Percentiles rank a stretch among this genome's conserved stretches.
Evolutionary conservation across 139 green algal species (phyloP).

Genomic region (Chlorella sp.): DNA sequence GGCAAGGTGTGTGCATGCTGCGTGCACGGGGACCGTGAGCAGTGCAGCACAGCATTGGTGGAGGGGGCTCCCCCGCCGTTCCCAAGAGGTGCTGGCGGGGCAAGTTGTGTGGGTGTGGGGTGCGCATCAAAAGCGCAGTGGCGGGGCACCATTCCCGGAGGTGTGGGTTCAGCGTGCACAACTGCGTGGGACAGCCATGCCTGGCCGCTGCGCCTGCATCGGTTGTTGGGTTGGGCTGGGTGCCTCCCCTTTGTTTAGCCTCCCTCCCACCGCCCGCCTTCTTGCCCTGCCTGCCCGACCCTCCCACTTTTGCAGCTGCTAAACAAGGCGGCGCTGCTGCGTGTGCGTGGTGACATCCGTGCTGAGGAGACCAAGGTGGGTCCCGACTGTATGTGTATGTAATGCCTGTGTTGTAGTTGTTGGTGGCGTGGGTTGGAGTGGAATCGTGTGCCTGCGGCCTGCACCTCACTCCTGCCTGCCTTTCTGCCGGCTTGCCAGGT

Average conservation of each 20-base stretch:
- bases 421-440: not conserved
- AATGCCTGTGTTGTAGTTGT: no score
- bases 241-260: not conserved
- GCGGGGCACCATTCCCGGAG: no score
- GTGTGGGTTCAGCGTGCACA: no score
- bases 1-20: no score
- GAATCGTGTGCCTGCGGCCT: not conserved
- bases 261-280: not conserved
- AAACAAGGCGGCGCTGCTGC: slow-evolving; percentile 68
- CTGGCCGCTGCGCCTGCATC: not conserved
- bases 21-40: no score
- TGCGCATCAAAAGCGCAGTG: not conserved
- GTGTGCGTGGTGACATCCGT: slow-evolving; percentile 72
- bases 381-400: not conserved
- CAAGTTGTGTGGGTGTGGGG: no score
- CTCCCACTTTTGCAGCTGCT: slow-evolving; percentile 49
- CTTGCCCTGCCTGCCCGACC: not conserved
- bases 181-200: not conserved
- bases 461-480: not conserved
- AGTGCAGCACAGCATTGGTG: no score
- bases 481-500: no score
- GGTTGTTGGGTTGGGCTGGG: no score
- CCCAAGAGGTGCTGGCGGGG: no score
- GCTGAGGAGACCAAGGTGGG: slow-evolving; percentile 72
- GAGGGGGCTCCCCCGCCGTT: no score